phyloP scores from a whole-genome alignment of 2,329 filamentous ascomycete species.

The Monosporascus cannonballus region DNA sequence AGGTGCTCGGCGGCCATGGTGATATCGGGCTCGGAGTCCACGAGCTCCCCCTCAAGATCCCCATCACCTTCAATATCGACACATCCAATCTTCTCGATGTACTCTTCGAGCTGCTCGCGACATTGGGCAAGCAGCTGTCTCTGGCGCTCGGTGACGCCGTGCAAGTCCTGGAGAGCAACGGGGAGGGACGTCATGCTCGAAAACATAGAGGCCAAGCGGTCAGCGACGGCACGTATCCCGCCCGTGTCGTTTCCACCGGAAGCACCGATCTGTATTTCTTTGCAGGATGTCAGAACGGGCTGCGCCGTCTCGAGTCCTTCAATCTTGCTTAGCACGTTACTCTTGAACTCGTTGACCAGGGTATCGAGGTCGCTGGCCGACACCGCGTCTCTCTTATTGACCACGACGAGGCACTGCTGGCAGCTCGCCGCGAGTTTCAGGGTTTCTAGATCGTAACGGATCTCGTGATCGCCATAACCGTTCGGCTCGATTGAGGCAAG shows the following conservation, averaged over 20 bases:
- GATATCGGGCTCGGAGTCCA: slow-evolving; percentile 61
- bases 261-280: slow-evolving; percentile 39
- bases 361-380: slow-evolving; percentile 25
- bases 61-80: slow-evolving; percentile 5
- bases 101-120: slow-evolving; percentile 63
- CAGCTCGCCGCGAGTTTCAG: slow-evolving; percentile 45
- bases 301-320: slow-evolving; percentile 33
- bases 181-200: slow-evolving; percentile 63
- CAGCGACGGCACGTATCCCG: slow-evolving; percentile 62
- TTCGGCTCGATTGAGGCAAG: slow-evolving; percentile 65
- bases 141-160: slow-evolving; percentile 89
- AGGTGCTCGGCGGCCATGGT: slow-evolving; percentile 88
- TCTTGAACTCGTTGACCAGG: slow-evolving; percentile 36
- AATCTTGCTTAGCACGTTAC: slow-evolving; percentile 31
- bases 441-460: slow-evolving; percentile 50
- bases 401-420: slow-evolving; percentile 44
- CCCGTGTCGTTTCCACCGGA: slow-evolving; percentile 45
- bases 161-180: slow-evolving; percentile 70
- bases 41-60: slow-evolving; percentile 16
- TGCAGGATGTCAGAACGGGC: slow-evolving; percentile 66
- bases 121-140: slow-evolving; percentile 73
- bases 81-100: slow-evolving; percentile 53
- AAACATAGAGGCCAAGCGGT: slow-evolving; percentile 63
- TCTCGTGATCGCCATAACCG: slow-evolving; percentile 30
- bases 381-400: slow-evolving; percentile 58